A percentile compares a stretch with the other conserved stretches of the same genome.
Conservation (phyloP, 768 basidiomycete species). For the Kwoniella dendrophila region DNA sequence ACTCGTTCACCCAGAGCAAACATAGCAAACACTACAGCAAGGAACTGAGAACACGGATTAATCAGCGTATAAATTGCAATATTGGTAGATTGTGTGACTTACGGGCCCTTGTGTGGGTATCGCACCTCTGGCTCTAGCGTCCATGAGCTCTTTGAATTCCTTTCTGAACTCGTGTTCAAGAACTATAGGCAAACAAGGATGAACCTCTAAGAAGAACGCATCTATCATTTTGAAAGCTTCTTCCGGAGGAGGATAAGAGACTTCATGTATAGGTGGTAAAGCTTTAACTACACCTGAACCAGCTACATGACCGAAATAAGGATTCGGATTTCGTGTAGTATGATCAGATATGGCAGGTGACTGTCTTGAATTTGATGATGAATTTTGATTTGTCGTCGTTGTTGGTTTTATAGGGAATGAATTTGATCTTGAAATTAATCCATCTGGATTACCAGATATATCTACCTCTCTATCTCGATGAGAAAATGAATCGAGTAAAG, state of each 20-base stretch:
- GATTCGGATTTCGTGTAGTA: constrained; percentile 25
- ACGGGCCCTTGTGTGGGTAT: constrained; percentile 28
- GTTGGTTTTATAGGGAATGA: constrained; percentile 14
- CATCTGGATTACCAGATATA: not conserved
- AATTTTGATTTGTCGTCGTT: not conserved
- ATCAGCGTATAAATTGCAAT: not conserved
- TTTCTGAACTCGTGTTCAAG: constrained; percentile 81
- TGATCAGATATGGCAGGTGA: constrained; percentile 21
- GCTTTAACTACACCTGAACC: constrained; percentile 50
- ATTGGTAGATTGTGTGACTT: constrained; percentile 4
- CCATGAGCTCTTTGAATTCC: constrained; percentile 74
- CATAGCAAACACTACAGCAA: constrained; percentile 80
- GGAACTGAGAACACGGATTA: constrained; percentile 61
- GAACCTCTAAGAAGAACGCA: constrained; percentile 82
- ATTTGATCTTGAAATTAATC: not conserved
- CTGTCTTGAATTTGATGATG: constrained; percentile 12
- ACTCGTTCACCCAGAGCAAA: constrained; percentile 85
- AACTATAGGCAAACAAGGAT: constrained; percentile 84
- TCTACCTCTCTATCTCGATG: constrained; percentile 56
- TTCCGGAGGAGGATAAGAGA: constrained; percentile 35
- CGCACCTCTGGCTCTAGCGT: constrained; percentile 43
- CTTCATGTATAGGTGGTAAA: constrained; percentile 45
- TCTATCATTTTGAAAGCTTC: constrained; percentile 62
- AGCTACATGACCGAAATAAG: constrained; percentile 49
- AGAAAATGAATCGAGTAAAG: constrained; percentile 42